Evolutionary conservation across 2,329 filamentous ascomycete species (phyloP).

Genomic region (Fusarium pininemorale): DNA sequence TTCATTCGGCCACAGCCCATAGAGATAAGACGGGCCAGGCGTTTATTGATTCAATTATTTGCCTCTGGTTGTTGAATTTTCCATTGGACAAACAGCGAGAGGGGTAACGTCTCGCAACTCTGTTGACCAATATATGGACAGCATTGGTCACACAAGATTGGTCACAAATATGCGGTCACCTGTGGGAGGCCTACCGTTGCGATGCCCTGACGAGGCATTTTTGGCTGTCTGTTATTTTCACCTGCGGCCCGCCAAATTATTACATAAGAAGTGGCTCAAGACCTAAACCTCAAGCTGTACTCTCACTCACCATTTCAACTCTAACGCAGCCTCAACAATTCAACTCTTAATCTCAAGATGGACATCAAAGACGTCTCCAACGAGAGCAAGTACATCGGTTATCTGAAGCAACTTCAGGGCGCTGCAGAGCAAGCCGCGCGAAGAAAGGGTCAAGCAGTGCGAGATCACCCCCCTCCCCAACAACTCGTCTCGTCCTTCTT

Average conservation of each 20-base stretch:
- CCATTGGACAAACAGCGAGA: neutral
- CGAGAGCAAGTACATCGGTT: neutral
- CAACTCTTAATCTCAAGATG: neutral
- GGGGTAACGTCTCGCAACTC: neutral
- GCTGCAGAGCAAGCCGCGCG: neutral
- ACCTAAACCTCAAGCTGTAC: neutral
- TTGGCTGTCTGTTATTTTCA: neutral
- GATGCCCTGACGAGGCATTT: neutral
- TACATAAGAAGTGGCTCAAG: neutral
- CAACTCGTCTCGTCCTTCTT: neutral
- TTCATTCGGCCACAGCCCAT: neutral
- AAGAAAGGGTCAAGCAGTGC: neutral
- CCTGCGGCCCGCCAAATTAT: neutral
- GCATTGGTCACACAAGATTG: neutral
- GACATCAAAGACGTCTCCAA: constrained; percentile 2
- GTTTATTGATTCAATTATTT: neutral
- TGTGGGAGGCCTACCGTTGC: neutral
- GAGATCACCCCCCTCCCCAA: neutral
- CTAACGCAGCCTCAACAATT: neutral
- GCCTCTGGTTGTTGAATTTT: neutral
- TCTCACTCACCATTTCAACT: neutral
- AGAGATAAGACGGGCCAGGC: neutral
- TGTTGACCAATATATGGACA: neutral
- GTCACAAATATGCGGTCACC: neutral
- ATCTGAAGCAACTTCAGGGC: neutral